Conservation (phyloP, 2,329 filamentous ascomycete species). For the Myriosclerotinia scirpicola region DNA sequence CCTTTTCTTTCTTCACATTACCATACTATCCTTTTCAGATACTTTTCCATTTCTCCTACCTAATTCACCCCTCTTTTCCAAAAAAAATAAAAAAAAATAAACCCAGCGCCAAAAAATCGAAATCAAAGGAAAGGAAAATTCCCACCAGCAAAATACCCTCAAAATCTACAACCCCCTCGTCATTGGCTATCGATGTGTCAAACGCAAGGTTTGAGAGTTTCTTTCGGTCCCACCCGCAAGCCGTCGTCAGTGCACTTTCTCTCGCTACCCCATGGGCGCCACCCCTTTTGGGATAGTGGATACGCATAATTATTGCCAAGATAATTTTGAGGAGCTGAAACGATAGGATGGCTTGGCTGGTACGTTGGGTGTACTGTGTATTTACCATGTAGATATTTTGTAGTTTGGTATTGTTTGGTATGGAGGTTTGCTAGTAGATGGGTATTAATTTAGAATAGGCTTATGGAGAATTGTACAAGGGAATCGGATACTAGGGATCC, state of each 20-base stretch:
- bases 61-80: no score
- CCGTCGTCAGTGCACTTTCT: neutral
- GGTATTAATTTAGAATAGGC: no score
- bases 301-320: slow-evolving; percentile 1
- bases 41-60: neutral
- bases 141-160: neutral
- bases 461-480: no score
- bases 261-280: neutral
- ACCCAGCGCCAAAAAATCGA: neutral
- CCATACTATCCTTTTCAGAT: neutral
- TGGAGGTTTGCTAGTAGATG: neutral
- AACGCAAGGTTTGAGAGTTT: neutral
- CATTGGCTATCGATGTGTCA: neutral
- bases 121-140: neutral
- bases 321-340: neutral
- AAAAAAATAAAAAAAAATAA: neutral
- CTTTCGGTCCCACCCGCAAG: neutral
- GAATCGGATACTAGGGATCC: no score
- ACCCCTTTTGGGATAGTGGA: neutral
- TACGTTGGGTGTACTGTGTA: neutral
- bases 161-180: no score
- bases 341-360: slow-evolving; percentile 2
- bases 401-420: no score
- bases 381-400: no score
- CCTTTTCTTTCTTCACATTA: neutral